phyloP scores from a whole-genome alignment of 768 basidiomycete genomes.

The Rhizopogon sp. region DNA sequence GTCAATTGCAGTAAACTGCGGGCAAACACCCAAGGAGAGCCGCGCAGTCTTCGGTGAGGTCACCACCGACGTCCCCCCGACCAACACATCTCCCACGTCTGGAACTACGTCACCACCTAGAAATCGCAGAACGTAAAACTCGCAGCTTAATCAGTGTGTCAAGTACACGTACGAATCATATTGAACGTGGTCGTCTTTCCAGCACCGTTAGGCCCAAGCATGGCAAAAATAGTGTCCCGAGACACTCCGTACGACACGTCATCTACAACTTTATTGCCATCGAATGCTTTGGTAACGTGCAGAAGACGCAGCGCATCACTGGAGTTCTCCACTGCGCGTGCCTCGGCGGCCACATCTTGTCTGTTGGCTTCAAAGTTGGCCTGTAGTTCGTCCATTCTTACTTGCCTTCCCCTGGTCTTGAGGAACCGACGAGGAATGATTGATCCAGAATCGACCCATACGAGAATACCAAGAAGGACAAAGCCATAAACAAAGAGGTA shows the following conservation, averaged over 20 bases:
- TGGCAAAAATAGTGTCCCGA: constrained; percentile 58
- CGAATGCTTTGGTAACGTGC: constrained; percentile 57
- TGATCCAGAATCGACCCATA: constrained; percentile 71
- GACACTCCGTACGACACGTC: constrained; percentile 67
- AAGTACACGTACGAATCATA: constrained; percentile 55
- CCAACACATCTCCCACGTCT: constrained; percentile 62
- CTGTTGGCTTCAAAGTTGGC: constrained; percentile 17
- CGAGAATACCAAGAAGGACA: constrained; percentile 55
- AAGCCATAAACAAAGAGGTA: constrained; percentile 64
- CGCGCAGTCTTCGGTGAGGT: constrained; percentile 60
- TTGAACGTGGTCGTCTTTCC: constrained; percentile 83
- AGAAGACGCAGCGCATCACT: constrained; percentile 59
- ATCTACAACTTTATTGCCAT: constrained; percentile 56
- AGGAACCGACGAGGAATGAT: constrained; percentile 35
- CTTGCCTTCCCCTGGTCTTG: constrained; percentile 14
- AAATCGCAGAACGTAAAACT: not conserved
- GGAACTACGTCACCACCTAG: constrained; percentile 66
- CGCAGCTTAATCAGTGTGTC: not conserved
- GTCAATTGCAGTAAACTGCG: constrained; percentile 82
- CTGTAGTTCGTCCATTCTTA: constrained; percentile 9
- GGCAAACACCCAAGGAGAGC: constrained; percentile 73
- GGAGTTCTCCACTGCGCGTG: constrained; percentile 40
- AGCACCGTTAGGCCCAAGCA: constrained; percentile 80
- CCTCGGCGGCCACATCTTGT: constrained; percentile 54
- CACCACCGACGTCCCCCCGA: constrained; percentile 62